phyloP scores from a whole-genome alignment of 257 asterid genomes.

The Buddleja alternifolia region DNA sequence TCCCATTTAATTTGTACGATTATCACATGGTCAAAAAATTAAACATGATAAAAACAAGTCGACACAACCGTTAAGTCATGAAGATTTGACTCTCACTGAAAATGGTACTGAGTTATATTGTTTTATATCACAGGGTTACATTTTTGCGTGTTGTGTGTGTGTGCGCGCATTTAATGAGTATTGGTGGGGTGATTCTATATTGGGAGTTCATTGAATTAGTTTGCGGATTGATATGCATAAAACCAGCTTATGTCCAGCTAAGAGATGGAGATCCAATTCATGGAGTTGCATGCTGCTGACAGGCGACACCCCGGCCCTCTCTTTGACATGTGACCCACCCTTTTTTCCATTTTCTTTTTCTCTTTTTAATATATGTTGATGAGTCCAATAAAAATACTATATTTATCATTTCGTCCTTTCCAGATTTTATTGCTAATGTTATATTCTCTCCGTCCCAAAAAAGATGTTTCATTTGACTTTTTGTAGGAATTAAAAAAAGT shows the following conservation, averaged over 20 bases:
- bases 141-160: neutral
- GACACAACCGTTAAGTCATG: no score
- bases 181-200: neutral
- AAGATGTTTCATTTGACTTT: no score
- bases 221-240: neutral
- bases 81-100: neutral
- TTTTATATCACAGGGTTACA: no score
- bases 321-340: neutral
- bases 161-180: neutral
- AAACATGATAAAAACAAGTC: no score
- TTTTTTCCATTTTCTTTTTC: neutral
- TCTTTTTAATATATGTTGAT: neutral
- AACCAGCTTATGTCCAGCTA: conserved; percentile 38
- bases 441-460: no score
- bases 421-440: no score
- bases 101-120: neutral
- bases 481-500: no score
- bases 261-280: neutral
- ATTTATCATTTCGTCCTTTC: no score
- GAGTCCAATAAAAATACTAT: no score
- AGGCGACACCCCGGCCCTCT: no score
- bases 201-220: conserved; percentile 15
- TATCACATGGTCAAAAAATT: no score
- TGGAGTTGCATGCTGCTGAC: conserved; percentile 1
- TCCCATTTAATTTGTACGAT: no score